Percentiles rank a stretch among this genome's conserved stretches.
These are phyloP conservation scores for Crithidia acanthocephali DNA, from an alignment of 208 protist genomes.

Conservation along the genomic window DNA sequence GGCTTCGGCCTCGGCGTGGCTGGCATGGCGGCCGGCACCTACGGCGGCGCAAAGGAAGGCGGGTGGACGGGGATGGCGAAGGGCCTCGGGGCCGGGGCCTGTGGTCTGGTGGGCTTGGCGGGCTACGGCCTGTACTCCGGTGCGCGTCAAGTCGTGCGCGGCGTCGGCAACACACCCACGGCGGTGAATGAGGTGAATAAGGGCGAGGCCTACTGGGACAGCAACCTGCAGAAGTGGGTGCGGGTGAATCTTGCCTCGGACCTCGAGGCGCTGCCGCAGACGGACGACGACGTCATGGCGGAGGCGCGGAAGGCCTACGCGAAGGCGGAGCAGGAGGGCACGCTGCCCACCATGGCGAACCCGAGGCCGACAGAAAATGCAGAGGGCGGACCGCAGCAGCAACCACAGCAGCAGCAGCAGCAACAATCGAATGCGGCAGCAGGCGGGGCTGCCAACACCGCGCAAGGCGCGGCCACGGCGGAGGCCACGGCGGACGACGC, in stretches of 20 bases:
- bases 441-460: neutral
- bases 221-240: constrained; percentile 43
- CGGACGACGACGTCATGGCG: constrained; percentile 53
- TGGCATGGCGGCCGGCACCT: constrained; percentile 34
- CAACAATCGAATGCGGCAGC: neutral
- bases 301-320: constrained; percentile 30
- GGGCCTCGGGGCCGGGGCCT: constrained; percentile 42
- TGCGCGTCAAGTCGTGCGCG: constrained; percentile 39
- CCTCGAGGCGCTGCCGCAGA: constrained; percentile 41
- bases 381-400: neutral
- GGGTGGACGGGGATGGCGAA: constrained; percentile 36
- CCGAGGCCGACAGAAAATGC: too few relatives aligned
- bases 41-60: constrained; percentile 27
- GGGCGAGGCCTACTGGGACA: constrained; percentile 61
- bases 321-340: constrained; percentile 22
- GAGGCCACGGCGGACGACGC: neutral
- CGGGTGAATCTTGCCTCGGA: constrained; percentile 41
- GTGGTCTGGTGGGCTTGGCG: constrained; percentile 28
- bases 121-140: constrained; percentile 44
- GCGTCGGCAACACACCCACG: constrained; percentile 46
- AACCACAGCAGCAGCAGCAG: neutral
- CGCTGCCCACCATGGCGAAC: neutral
- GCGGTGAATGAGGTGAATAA: constrained; percentile 37
- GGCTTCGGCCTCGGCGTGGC: constrained; percentile 46
- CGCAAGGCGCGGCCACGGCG: neutral